phyloP scores from a whole-genome alignment of 441 rosid species.

The Geranium incanum region DNA sequence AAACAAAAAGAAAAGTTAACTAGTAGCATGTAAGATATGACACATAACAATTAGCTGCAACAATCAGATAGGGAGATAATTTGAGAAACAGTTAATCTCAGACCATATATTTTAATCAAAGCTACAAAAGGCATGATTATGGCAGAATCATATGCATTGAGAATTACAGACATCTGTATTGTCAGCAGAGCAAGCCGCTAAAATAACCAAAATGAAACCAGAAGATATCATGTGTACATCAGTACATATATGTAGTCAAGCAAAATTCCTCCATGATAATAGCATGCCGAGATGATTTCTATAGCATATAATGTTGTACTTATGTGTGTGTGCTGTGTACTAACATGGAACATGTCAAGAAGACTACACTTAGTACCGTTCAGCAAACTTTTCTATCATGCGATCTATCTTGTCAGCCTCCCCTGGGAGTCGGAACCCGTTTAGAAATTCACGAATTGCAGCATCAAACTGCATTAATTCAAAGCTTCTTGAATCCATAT shows the following conservation, averaged over 20 bases:
- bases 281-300: not conserved
- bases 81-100: not conserved
- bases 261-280: not conserved
- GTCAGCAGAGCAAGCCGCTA: not conserved
- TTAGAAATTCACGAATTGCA: constrained; percentile 91
- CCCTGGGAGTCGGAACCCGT: constrained; percentile 98
- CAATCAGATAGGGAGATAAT: not conserved
- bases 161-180: not conserved
- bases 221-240: constrained; percentile 1
- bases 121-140: not conserved
- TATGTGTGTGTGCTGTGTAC: not conserved
- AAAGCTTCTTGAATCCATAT: constrained; percentile 86
- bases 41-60: not conserved
- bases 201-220: not conserved
- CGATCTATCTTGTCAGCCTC: constrained; percentile 99
- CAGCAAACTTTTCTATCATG: constrained; percentile 98
- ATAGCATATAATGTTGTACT: not conserved
- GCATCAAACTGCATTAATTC: constrained; percentile 84
- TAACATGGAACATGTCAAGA: not conserved
- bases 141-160: constrained; percentile 3
- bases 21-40: not conserved
- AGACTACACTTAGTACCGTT: constrained; percentile 49
- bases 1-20: not conserved
- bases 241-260: not conserved
- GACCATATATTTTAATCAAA: not conserved